Evolutionary conservation across 2,329 filamentous ascomycete species (phyloP).

Genomic region (Botrytis sinoallii): DNA sequence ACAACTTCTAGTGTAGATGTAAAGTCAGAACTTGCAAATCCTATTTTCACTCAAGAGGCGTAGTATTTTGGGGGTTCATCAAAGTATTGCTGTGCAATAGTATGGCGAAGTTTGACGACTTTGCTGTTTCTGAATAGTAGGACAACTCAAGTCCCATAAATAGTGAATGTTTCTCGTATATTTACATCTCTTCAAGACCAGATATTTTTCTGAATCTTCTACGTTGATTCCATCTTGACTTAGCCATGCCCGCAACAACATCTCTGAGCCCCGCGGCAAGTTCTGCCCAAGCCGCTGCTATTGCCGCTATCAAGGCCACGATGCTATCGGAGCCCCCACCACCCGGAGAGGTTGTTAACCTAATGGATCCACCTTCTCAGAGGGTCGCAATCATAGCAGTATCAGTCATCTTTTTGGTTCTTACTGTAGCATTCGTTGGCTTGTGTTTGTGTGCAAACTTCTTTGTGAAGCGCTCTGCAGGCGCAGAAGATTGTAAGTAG

Average conservation of each 20-base stretch:
- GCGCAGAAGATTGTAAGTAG: background rate
- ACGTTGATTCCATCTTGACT: background rate
- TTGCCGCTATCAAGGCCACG: background rate
- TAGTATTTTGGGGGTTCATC: background rate
- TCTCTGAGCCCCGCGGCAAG: background rate
- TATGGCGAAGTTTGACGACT: background rate
- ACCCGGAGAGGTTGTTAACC: background rate
- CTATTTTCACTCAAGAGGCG: too few relatives aligned
- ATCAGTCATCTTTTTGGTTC: background rate
- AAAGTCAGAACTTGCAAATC: too few relatives aligned
- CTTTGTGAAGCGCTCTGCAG: background rate
- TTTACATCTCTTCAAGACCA: background rate
- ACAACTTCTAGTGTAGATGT: too few relatives aligned
- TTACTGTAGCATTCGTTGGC: background rate
- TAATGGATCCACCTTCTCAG: background rate
- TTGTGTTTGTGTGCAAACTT: background rate
- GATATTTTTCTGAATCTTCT: background rate
- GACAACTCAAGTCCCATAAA: background rate
- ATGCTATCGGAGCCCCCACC: background rate
- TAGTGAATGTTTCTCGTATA: background rate
- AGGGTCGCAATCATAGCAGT: background rate
- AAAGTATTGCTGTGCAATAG: background rate
- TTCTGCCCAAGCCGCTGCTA: background rate
- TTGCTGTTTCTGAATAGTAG: background rate
- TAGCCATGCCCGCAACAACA: background rate